Conservation (phyloP, 352 stramenopile species). For the Pythium coloratum region DNA sequence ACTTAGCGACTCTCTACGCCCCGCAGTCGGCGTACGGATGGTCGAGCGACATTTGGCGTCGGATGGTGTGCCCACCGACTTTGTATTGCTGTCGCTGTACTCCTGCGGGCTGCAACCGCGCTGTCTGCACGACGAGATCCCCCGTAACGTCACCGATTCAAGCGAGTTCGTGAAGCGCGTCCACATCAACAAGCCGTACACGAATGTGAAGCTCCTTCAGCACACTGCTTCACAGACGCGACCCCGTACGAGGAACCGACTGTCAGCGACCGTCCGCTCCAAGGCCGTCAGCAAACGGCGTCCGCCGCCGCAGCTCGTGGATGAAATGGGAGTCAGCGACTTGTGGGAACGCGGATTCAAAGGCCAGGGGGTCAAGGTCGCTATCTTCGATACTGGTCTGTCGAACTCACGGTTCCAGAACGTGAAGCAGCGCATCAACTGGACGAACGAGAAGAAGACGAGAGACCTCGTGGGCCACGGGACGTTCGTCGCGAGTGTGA, state of each 20-base stretch:
- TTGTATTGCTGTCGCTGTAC: constrained; percentile 57
- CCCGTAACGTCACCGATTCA: neutral
- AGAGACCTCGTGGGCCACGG: constrained; percentile 76
- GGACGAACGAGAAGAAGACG: constrained; percentile 83
- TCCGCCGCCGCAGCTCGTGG: constrained; percentile 38
- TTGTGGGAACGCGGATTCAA: constrained; percentile 65
- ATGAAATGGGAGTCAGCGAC: constrained; percentile 50
- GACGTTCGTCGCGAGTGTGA: constrained; percentile 82
- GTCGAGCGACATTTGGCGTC: constrained; percentile 30
- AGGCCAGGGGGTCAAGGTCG: constrained; percentile 77
- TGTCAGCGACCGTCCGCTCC: constrained; percentile 20
- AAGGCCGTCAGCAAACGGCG: constrained; percentile 28
- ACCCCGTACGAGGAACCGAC: constrained; percentile 11
- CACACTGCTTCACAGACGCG: neutral
- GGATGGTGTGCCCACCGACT: constrained; percentile 51
- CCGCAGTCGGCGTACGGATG: constrained; percentile 29
- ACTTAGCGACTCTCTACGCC: neutral
- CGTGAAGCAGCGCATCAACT: constrained; percentile 83
- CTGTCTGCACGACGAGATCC: neutral
- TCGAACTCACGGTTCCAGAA: constrained; percentile 50
- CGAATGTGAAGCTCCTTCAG: constrained; percentile 35
- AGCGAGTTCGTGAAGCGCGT: constrained; percentile 30
- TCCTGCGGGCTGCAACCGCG: constrained; percentile 35
- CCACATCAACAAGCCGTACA: constrained; percentile 51
- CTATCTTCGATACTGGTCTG: constrained; percentile 86